Percentiles rank a stretch among this genome's conserved stretches.
Conservation (phyloP, 495 filamentous ascomycete genomes). For the Aspergillus haitiensis region DNA sequence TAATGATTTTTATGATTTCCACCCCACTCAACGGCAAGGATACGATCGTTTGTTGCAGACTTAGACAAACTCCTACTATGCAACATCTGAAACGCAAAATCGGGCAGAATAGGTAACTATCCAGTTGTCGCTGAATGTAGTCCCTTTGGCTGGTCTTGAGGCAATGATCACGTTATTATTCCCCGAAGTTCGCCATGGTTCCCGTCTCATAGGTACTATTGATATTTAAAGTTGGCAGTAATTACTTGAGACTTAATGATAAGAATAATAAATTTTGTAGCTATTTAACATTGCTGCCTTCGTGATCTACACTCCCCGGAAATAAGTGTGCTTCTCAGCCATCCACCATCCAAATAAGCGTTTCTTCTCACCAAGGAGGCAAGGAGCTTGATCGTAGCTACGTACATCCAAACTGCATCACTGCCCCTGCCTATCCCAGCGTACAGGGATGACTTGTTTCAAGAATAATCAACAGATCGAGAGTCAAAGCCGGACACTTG, state of each 20-base stretch:
- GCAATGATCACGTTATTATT: neutral
- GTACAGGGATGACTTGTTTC: neutral
- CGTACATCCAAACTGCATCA: neutral
- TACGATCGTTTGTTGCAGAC: too few species aligned
- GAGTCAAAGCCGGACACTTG: neutral
- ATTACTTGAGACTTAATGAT: neutral
- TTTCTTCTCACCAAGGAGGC: neutral
- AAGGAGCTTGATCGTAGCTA: constrained; percentile 1
- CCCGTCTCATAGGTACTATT: too few species aligned
- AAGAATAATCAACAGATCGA: neutral
- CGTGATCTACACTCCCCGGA: neutral
- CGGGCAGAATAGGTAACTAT: too few species aligned
- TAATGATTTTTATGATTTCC: too few species aligned
- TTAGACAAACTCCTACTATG: too few species aligned
- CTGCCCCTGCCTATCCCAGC: neutral
- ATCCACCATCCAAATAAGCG: neutral
- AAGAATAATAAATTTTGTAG: too few species aligned
- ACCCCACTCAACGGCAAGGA: too few species aligned
- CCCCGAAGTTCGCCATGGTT: neutral
- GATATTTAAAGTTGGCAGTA: too few species aligned
- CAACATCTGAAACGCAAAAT: too few species aligned
- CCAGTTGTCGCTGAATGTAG: too few species aligned
- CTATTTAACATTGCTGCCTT: neutral
- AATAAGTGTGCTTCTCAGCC: neutral
- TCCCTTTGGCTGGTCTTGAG: too few species aligned